A percentile compares a stretch with the other conserved stretches of the same genome.
These are phyloP conservation scores for Lactifluus volemus DNA, from an alignment of 768 basidiomycete species.

Conservation along the genomic window DNA sequence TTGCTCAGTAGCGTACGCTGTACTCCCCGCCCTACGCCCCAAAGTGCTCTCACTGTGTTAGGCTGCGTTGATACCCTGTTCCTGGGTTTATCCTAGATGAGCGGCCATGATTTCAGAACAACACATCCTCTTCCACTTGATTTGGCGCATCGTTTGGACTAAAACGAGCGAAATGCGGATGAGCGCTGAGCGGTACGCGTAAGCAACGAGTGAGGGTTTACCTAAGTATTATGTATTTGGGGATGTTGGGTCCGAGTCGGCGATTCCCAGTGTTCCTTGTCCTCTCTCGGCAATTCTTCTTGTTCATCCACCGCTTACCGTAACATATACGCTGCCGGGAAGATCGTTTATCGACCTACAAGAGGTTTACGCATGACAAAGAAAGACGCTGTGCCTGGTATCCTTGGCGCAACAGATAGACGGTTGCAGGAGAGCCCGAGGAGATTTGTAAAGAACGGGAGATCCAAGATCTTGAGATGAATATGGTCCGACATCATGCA, in stretches of 20 bases:
- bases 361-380: background rate
- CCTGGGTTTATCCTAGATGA: background rate
- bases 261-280: background rate
- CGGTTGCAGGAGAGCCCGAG: background rate
- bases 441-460: background rate
- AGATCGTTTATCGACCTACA: background rate
- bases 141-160: background rate
- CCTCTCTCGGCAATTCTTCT: background rate
- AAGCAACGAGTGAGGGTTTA: background rate
- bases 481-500: background rate
- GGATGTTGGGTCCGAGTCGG: no score
- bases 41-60: no score
- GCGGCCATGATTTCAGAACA: background rate
- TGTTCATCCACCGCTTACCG: background rate
- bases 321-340: background rate
- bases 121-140: background rate
- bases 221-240: background rate
- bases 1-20: no score
- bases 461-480: background rate
- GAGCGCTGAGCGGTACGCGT: background rate
- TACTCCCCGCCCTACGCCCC: no score
- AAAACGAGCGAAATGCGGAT: background rate
- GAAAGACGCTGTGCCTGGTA: background rate
- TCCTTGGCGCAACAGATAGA: no score
- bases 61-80: background rate